Conservation (phyloP, 805 yeast genomes). For the Starmerella apis region DNA sequence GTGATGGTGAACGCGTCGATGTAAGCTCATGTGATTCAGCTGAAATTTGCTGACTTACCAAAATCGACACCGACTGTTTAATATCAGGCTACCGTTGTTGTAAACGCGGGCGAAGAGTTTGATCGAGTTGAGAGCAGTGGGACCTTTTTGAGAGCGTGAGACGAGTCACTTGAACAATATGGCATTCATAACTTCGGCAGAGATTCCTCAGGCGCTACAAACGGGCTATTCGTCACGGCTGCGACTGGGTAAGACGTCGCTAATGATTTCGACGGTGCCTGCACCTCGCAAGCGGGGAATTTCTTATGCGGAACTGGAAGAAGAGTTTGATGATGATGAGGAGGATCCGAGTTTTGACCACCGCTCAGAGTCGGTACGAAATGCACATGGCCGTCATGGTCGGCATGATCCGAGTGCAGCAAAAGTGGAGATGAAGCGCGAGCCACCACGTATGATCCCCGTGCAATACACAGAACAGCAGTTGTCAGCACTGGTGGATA, state of each 20-base stretch:
- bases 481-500: constrained; percentile 35
- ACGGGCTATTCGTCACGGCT: constrained; percentile 66
- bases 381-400: constrained; percentile 13
- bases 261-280: constrained; percentile 62
- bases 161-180: neutral
- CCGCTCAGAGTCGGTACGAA: constrained; percentile 12
- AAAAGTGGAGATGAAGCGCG: constrained; percentile 31
- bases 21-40: no score
- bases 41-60: no score
- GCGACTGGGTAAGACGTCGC: constrained; percentile 60
- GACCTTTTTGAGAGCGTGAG: no score
- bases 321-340: constrained; percentile 46
- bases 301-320: constrained; percentile 77
- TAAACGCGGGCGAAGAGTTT: no score
- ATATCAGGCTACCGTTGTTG: no score
- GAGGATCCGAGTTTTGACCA: constrained; percentile 30
- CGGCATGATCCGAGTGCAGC: constrained; percentile 23
- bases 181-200: constrained; percentile 14
- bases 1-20: no score
- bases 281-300: constrained; percentile 65
- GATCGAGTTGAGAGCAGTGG: no score
- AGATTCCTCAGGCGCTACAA: constrained; percentile 63
- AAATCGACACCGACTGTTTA: no score
- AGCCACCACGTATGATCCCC: constrained; percentile 37
- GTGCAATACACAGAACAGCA: constrained; percentile 32